These are phyloP conservation scores for Strobilomyces echinocephalus DNA, from an alignment of 768 basidiomycete species.

Conservation along the genomic window DNA sequence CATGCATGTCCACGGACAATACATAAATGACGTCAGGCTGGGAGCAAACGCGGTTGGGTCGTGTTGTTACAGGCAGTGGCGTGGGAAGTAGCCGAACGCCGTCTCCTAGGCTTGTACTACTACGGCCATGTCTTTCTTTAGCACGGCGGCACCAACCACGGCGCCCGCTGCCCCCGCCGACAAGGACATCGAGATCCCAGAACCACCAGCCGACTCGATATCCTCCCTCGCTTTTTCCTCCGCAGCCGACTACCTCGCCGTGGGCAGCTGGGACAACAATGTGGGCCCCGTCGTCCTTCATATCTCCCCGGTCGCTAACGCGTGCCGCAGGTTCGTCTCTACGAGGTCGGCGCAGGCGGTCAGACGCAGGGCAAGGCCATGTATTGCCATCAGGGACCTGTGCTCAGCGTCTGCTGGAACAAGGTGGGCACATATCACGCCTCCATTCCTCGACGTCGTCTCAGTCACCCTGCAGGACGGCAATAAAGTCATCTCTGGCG, in stretches of 20 bases:
- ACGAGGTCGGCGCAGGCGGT: slow-evolving; percentile 78
- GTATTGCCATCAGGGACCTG: slow-evolving; percentile 88
- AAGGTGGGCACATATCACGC: slow-evolving; percentile 45
- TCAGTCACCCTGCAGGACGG: slow-evolving; percentile 57
- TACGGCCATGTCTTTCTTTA: slow-evolving; percentile 42
- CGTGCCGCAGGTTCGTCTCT: slow-evolving; percentile 71
- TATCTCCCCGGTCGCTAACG: slow-evolving; percentile 3
- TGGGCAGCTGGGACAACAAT: slow-evolving; percentile 92
- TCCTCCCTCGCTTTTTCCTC: slow-evolving; percentile 82
- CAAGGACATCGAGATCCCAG: slow-evolving; percentile 76
- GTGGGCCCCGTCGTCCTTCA: slow-evolving; percentile 34
- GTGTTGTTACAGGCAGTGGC: slow-evolving; percentile 18
- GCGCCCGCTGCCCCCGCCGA: slow-evolving; percentile 43
- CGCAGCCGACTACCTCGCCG: slow-evolving; percentile 84
- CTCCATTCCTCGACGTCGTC: not conserved
- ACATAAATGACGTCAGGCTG: not conserved
- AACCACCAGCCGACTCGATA: slow-evolving; percentile 83
- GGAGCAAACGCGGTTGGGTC: too few relatives aligned
- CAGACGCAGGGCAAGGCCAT: slow-evolving; percentile 86
- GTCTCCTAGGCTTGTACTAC: not conserved
- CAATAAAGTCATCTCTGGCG: slow-evolving; percentile 85
- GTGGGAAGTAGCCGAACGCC: slow-evolving; percentile 14
- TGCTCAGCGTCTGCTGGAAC: slow-evolving; percentile 86
- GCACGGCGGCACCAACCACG: slow-evolving; percentile 27
- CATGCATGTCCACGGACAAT: not conserved